Evolutionary conservation across 1,284 basidiomycete genomes (phyloP), one percentile per base, ranked within the genome.

Genomic region (Ustilago cynodontis): DNA sequence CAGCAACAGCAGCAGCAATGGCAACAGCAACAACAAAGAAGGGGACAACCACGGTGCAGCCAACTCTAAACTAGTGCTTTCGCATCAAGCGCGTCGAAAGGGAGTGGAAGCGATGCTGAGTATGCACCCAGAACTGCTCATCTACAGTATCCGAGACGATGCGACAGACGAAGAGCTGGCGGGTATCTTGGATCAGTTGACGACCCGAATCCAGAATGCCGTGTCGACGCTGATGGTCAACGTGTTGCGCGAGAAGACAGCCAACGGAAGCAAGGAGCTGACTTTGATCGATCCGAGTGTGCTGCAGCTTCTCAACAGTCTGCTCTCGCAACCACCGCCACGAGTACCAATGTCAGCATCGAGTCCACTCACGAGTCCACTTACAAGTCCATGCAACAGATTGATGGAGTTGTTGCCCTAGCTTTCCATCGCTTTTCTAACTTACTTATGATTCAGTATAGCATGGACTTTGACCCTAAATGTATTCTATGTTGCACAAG

Each of bases 91-190:
- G 33, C 62, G 75, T 37, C 77, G 82, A 14, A 81, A 73, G 47
- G 72, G 79, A 1, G 80, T 85, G 3, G 79, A 85, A 59, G 65
- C 61, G 47, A 59, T 68, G 58, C 56, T 85, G 29, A 67, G 57
- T 28, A 69, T 77, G 28, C 65, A 68, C 3, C 84, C 84, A 5
- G 84, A 85, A 62, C 58, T 85, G 65, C 72, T 83, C 8, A 74
- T 82, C 52, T 78, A 78, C 51, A 68, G 74, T 37, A 65, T 80
- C n/a, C 79, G 84, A 11, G 84, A 85, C 58, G 84, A 85, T 56
- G 83, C 83, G 1, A 81, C 84, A 33, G 84, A 85, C 52, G 75
- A 82, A 51, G 84, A 85, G 63, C 63, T 85, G n/a, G 71, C 76
- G 9, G 70, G 71, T 11, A 71, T 84, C 28, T 59, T 85, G 47